Percentiles rank a stretch among this genome's conserved stretches.
phyloP scores from a whole-genome alignment of 805 yeast species.

The Metschnikowia corniflorae region DNA sequence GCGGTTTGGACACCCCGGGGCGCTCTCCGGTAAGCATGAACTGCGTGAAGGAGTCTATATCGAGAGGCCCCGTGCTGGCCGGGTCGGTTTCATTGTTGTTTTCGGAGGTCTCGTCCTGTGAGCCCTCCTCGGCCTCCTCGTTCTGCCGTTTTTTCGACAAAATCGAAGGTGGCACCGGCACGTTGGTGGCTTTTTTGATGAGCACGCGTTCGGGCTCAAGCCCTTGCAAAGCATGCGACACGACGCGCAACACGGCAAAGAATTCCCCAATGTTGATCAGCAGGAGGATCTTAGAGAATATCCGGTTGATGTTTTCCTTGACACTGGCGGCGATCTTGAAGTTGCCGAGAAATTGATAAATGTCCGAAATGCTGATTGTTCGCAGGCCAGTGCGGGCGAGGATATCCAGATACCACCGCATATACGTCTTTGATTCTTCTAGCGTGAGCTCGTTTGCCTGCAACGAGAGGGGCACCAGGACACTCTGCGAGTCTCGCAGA shows the following conservation, averaged over 20 bases:
- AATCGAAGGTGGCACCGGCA: slow-evolving; percentile 80
- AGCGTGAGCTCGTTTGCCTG: slow-evolving; percentile 64
- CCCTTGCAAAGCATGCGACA: slow-evolving; percentile 66
- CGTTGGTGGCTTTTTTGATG: slow-evolving; percentile 54
- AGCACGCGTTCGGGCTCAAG: slow-evolving; percentile 50
- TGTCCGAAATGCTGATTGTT: slow-evolving; percentile 68
- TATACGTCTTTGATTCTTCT: slow-evolving; percentile 79
- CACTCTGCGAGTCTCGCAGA: no score
- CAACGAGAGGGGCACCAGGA: slow-evolving; percentile 61
- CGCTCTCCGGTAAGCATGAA: slow-evolving; percentile 79
- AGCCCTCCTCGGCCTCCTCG: slow-evolving; percentile 37
- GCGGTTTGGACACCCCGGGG: slow-evolving; percentile 44
- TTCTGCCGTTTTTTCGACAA: slow-evolving; percentile 55
- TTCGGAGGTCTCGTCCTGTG: slow-evolving; percentile 1
- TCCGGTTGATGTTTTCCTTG: slow-evolving; percentile 47
- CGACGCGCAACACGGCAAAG: slow-evolving; percentile 77
- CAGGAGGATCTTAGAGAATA: slow-evolving; percentile 49
- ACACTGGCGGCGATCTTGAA: slow-evolving; percentile 58
- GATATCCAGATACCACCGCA: slow-evolving; percentile 90
- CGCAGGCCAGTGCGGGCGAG: slow-evolving; percentile 65
- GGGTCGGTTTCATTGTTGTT: slow-evolving; percentile 5
- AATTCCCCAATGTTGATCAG: slow-evolving; percentile 85
- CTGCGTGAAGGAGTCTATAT: slow-evolving; percentile 81
- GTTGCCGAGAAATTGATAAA: slow-evolving; percentile 72
- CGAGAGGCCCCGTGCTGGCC: slow-evolving; percentile 43